Percentiles rank a stretch among this genome's conserved stretches.
Evolutionary conservation across 495 filamentous ascomycete species (phyloP).

Genomic region (Hyaloscypha finlandica): DNA sequence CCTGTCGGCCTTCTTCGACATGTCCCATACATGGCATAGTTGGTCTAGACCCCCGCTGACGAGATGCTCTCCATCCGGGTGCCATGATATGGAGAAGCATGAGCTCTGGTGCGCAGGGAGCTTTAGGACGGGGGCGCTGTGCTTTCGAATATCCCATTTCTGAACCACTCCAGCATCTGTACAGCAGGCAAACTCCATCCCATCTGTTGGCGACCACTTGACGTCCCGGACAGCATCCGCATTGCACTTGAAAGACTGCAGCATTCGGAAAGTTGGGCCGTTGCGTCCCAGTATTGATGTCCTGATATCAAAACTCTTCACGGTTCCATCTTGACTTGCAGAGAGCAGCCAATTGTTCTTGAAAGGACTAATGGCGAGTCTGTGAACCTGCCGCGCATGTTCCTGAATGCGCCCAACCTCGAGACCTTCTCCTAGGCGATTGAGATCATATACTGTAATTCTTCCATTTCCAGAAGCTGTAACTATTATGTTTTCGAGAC

Average conservation of each 20-base stretch:
- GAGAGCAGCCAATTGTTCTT: constrained; percentile 76
- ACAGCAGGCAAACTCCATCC: constrained; percentile 81
- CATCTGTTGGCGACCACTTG: constrained; percentile 85
- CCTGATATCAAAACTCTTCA: constrained; percentile 62
- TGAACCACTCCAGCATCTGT: constrained; percentile 80
- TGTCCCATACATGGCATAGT: constrained; percentile 89
- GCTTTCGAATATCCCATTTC: constrained; percentile 56
- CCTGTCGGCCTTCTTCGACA: constrained; percentile 73
- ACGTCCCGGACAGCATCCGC: constrained; percentile 84
- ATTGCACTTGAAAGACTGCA: constrained; percentile 50
- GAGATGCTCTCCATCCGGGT: constrained; percentile 89
- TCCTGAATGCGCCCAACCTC: constrained; percentile 73
- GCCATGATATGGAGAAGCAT: constrained; percentile 88
- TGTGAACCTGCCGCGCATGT: constrained; percentile 89
- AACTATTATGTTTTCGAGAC: constrained; percentile 66
- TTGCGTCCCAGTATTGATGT: constrained; percentile 39
- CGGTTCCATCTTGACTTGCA: constrained; percentile 88
- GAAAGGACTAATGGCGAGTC: constrained; percentile 86
- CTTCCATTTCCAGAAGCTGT: constrained; percentile 86
- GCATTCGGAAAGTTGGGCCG: constrained; percentile 45
- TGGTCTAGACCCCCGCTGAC: constrained; percentile 82
- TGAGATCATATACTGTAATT: constrained; percentile 84
- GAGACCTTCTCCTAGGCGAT: constrained; percentile 54
- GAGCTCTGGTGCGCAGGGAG: constrained; percentile 83
- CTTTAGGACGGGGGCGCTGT: constrained; percentile 54